Base-by-base conservation (phyloP, 202 grass and related monocot species). In the Brachypodium distachyon region DNA sequence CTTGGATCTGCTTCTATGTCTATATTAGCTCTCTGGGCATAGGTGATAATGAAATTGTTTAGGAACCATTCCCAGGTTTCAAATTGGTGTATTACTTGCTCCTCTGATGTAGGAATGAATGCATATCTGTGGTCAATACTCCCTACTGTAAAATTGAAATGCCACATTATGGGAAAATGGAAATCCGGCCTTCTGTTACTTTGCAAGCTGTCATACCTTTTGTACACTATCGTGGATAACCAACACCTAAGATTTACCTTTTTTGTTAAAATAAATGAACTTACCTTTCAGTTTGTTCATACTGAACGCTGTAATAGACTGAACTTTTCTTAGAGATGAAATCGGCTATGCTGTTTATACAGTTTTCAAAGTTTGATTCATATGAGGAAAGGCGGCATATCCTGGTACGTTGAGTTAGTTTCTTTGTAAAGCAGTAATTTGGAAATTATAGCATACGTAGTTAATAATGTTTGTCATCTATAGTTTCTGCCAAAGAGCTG, bases 1-100 rank as follows among this genome's bases (percentile, higher is more conserved):
- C 83, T 94, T 70, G 96, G 96, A 84, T 98, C 95, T 72, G 91
- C 91, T 76, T 90, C 95, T 5, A 98, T 98, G 95, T 98, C 95
- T 60, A 76, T 98, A 75, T 86, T 98, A 57, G 96, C 96, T 74
- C 89, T 98, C 70, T 98, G 96, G 91, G 96, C 96, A 75, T 97
- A 90, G 77, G 41, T 56, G 52, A 57, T 50, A 73, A 47, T 46
- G 23, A 41, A 77, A 44, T 36, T 67, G 16, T 65, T 54, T 33
- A 77, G 25, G 41, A 77, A 63, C 39, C 22, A 77, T 48, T 11
- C 58, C 69, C 22, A 61, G 55, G 61, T 73, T 77, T 41, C 42
- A 62, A 70, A 34, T 10, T 25, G 27, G 49, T 75, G 33, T 65
- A 72, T 37, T 52, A 21, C 8, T 81, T 52, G 27, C 8, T 81